Evolutionary conservation across 2,329 filamentous ascomycete species (phyloP).

Genomic region (Penicillium oxalicum): DNA sequence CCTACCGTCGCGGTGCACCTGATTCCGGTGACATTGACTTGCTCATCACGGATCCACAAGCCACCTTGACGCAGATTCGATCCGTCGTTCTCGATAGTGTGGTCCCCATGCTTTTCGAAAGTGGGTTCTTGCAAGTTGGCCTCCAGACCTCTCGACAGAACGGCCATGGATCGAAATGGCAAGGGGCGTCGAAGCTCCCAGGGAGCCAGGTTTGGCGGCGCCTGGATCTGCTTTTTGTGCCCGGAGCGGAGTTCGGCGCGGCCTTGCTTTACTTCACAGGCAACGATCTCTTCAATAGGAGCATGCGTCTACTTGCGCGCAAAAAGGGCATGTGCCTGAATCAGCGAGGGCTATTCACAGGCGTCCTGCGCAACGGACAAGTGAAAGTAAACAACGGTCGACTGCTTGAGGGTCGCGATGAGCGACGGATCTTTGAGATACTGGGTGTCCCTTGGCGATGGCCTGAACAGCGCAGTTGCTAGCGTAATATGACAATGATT

Average conservation of each 20-base stretch:
- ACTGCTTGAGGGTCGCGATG: conserved; percentile 67
- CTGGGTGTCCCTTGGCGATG: conserved; percentile 80
- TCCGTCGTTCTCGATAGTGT: conserved; percentile 58
- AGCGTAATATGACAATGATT: conserved; percentile 16
- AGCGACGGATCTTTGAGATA: conserved; percentile 73
- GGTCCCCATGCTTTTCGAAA: conserved; percentile 54
- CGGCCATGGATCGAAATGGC: conserved; percentile 70
- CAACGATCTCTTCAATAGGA: conserved; percentile 90
- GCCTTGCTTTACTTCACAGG: conserved; percentile 94
- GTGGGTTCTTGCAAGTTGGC: conserved; percentile 62
- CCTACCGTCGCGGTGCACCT: conserved; percentile 71
- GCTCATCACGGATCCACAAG: conserved; percentile 66
- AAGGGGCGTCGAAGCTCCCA: conserved; percentile 73
- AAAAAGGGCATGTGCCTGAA: conserved; percentile 81
- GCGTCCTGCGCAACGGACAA: conserved; percentile 57
- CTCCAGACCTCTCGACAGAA: conserved; percentile 54
- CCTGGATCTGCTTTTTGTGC: conserved; percentile 80
- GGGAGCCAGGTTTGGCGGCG: conserved; percentile 61
- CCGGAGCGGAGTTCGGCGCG: conserved; percentile 70
- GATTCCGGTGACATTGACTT: conserved; percentile 79
- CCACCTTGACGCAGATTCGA: conserved; percentile 53
- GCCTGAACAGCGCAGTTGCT: conserved; percentile 71
- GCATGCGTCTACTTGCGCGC: conserved; percentile 69
- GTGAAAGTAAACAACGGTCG: conserved; percentile 61
- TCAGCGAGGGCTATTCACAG: conserved; percentile 69